Conservation (phyloP, 73 alveolate genomes). For the Urostyla sp. region DNA sequence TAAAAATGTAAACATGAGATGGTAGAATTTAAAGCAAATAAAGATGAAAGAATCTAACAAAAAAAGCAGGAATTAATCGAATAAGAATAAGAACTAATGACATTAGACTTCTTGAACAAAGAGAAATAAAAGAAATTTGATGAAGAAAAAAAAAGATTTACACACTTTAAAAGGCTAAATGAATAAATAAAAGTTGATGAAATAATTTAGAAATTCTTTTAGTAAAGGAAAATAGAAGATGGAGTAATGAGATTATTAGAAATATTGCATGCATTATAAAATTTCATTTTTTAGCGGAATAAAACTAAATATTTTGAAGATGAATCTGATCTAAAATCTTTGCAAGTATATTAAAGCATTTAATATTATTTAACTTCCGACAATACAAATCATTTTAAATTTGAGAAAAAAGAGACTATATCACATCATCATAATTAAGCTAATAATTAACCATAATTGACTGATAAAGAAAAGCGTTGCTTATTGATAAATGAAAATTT, state of each 20-base stretch:
- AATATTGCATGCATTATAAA: not conserved
- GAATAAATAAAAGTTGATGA: slow-evolving; percentile 33
- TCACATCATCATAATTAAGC: not conserved
- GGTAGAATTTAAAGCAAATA: slow-evolving; percentile 16
- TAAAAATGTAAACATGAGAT: slow-evolving; percentile 31
- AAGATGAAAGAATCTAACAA: slow-evolving; percentile 14
- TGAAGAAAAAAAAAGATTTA: not conserved
- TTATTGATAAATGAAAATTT: not conserved
- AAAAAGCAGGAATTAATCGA: slow-evolving; percentile 8
- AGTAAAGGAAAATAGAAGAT: slow-evolving; percentile 28
- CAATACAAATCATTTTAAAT: not conserved
- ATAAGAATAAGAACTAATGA: not conserved
- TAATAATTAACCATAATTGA: not conserved
- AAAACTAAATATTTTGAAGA: slow-evolving; percentile 19
- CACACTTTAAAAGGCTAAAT: not conserved
- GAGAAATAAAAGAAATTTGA: slow-evolving; percentile 4
- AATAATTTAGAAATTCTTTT: not conserved
- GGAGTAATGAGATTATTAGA: not conserved
- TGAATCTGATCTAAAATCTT: slow-evolving; percentile 10
- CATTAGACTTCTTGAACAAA: not conserved
- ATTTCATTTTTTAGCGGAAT: slow-evolving; percentile 2
- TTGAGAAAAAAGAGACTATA: not conserved
- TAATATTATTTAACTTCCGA: not conserved
- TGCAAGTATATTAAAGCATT: not conserved
- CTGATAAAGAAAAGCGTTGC: slow-evolving; percentile 3